phyloP scores from a whole-genome alignment of 2,329 filamentous ascomycete genomes.

The Daldinia eschscholtzii region DNA sequence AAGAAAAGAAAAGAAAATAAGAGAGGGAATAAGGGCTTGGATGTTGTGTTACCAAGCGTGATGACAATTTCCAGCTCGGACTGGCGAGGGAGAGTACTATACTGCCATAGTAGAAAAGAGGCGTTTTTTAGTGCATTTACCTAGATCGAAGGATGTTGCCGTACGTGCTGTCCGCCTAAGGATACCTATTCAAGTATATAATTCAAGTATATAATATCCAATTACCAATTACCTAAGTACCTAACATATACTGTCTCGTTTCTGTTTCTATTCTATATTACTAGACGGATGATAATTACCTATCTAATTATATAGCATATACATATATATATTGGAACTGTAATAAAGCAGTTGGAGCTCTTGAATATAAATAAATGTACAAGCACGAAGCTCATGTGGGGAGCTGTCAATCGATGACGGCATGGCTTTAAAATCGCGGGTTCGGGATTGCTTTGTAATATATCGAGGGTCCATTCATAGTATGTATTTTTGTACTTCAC shows the following conservation, averaged over 20 bases:
- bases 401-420: background rate
- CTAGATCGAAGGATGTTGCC: background rate
- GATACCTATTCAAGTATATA: background rate
- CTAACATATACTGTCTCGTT: background rate
- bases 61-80: background rate
- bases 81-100: constrained; percentile 5
- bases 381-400: constrained; percentile 3
- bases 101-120: background rate
- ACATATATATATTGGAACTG: background rate
- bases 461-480: background rate
- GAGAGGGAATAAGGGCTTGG: too few relatives aligned
- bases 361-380: background rate
- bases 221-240: too few relatives aligned
- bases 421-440: background rate
- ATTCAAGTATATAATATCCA: background rate
- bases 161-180: background rate
- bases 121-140: constrained; percentile 1
- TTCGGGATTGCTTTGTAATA: background rate
- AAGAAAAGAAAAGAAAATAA: too few relatives aligned
- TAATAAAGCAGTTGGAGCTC: background rate
- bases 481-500: background rate
- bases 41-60: constrained; percentile 3
- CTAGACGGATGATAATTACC: background rate
- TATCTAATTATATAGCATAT: background rate
- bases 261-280: too few relatives aligned